Evolutionary conservation across 352 stramenopile genomes (phyloP).

Genomic region (Phytophthora niederhauseri): DNA sequence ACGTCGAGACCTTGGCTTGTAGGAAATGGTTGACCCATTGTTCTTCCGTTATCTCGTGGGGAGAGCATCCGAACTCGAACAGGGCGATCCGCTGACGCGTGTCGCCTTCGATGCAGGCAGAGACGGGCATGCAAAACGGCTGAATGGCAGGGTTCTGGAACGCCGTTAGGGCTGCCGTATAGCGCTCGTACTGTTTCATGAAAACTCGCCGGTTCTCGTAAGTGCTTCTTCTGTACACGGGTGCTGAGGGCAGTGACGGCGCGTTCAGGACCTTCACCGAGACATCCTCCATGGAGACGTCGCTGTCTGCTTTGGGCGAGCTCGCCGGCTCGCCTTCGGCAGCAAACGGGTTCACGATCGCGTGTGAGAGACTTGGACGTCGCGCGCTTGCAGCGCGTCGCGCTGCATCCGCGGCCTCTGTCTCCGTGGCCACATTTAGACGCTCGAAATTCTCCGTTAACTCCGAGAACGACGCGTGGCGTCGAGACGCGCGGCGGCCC

Average conservation of each 20-base stretch:
- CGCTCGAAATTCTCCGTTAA: conserved; percentile 13
- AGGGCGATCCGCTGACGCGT: conserved; percentile 7
- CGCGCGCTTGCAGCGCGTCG: not conserved
- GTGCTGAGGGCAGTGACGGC: not conserved
- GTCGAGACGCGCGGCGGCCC: not conserved
- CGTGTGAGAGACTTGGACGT: not conserved
- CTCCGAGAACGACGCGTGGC: conserved; percentile 10
- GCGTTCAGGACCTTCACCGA: not conserved
- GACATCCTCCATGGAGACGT: not conserved
- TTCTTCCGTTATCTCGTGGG: conserved; percentile 5
- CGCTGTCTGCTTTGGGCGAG: not conserved
- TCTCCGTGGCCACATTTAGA: conserved; percentile 7
- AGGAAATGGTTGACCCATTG: conserved; percentile 11
- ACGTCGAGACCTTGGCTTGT: conserved; percentile 3
- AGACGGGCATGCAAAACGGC: not conserved
- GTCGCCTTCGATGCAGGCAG: not conserved
- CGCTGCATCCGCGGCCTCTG: not conserved
- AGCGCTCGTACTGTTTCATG: not conserved
- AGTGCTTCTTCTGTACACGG: not conserved
- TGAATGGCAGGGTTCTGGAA: not conserved
- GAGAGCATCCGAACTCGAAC: conserved; percentile 3
- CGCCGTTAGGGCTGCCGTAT: not conserved
- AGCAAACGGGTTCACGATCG: not conserved
- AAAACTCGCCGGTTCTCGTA: not conserved
- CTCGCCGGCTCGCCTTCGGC: not conserved